Base-by-base conservation (phyloP, 2,329 filamentous ascomycete genomes). In the Hypoxylon sp. region DNA sequence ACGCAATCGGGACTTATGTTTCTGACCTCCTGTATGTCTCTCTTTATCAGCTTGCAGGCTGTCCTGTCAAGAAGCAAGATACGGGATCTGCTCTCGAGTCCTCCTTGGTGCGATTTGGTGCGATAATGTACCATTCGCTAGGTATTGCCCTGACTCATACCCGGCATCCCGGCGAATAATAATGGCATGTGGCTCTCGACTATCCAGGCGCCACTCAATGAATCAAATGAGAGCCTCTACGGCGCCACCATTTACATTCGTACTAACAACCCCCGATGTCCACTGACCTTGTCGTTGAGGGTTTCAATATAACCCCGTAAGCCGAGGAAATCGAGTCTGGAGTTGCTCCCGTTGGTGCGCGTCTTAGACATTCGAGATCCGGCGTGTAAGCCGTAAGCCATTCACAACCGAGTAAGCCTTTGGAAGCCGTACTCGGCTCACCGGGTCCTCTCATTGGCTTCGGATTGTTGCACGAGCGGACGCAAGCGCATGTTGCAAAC, bases 111-210 rank as follows among this genome's bases (percentile, higher is more conserved):
- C 61, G 53, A 62, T 59, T 57, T 61, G 57, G 53, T 44, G 50
- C 61, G 53, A 62, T 59, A n/a, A 69, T 65, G 66, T 67, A 57
- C 50, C 62, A 65, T 69, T 72, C 70, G 68, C 68, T 66, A 71
- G 60, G 50, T 68, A 20, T 69, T 68, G 53, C 68, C 68, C 68
- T 71, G 70, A 70, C 65, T 72, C 70, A 71, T 72, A 50, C 54
- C 42, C 44, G 40, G 44, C 35, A 20, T 58, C 46, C 50, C 57
- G 61, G 66, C 60, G 53, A 51, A 61, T 61, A 53, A 60, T 31
- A 64, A 66, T 64, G 61, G 58, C 65, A 62, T 64, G 61, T 61
- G 46, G 40, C 56, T 64, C 37, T 68, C 25, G 50, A 68, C 33
- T 54, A 53, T 37, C 61, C 44, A 53, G 25, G 60, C 68, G 68